Percentiles rank a stretch among this genome's conserved stretches.
Conservation (phyloP, 257 asterid species). For the Salvia splendens region DNA sequence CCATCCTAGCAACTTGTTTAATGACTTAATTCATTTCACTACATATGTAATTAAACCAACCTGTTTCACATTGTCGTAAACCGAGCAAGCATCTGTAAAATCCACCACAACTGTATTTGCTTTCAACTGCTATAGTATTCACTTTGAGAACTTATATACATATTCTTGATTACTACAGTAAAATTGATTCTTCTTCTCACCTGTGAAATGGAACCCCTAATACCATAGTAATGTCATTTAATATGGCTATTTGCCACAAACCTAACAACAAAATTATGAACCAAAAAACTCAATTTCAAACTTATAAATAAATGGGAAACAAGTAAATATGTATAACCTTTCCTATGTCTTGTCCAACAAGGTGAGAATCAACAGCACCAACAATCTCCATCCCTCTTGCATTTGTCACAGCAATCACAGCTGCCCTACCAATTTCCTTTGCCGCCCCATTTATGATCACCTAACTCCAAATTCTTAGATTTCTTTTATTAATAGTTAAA, state of each 20-base stretch:
- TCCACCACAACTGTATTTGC: constrained; percentile 74
- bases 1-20: no score
- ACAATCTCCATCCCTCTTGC: constrained; percentile 95
- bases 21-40: no score
- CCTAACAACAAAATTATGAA: constrained; percentile 35
- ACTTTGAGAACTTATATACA: no score
- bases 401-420: constrained; percentile 77
- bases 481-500: background rate
- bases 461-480: constrained; percentile 34
- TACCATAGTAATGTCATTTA: constrained; percentile 83
- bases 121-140: constrained; percentile 51
- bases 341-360: constrained; percentile 82
- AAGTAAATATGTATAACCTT: constrained; percentile 41
- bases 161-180: no score
- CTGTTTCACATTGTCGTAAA: constrained; percentile 91
- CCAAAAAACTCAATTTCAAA: background rate
- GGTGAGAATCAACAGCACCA: constrained; percentile 76
- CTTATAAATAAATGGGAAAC: no score
- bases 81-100: constrained; percentile 80
- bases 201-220: constrained; percentile 91
- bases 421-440: constrained; percentile 86
- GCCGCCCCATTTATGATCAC: constrained; percentile 89
- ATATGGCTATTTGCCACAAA: constrained; percentile 75
- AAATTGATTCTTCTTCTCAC: no score
- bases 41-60: no score